Evolutionary conservation across 139 green algal genomes (phyloP), one percentile per base, ranked within the genome.

Genomic region (Tetraselmis striata): DNA sequence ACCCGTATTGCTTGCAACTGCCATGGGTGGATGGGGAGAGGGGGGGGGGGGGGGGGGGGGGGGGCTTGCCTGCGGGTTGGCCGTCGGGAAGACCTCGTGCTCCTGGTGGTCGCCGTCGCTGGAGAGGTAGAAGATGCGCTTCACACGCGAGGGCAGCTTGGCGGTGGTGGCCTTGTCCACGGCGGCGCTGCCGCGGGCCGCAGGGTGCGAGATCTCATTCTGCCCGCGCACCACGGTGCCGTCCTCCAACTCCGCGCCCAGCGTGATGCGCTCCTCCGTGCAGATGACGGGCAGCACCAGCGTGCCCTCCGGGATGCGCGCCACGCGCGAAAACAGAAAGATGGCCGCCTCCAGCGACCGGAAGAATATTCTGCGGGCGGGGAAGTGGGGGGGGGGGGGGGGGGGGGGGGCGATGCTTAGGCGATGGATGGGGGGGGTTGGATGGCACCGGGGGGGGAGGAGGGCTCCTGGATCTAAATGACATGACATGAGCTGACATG

Each of bases 91-190:
- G 45, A 99, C 94, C 92, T 99, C 94, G 75, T 95, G 91, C 86
- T 96, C 92, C 59, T 86, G 77, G 58, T 83, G 59, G 29, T 77
- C 89, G 59, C 94, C 93, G 75, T 97, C 93, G 27, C 78, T 90
- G n/a, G 93, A 93, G 28, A 98, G 87, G 89, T 99, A 99, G 87
- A 98, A 98, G n/a, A 98, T 91, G 28, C 96, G 92, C 30, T 91
- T 90, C 67, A 99, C 92, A 59, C 95, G 90, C 0, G 94, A 92
- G 0, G 92, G 86, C 78, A 99, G 90, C 59, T 67, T 67, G 84
- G 85, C 32, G 59, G 59, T 76, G 75, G 28, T 31, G 0, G 58
- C 74, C 83, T 96, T 97, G 89, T 94, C 87, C 59, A 95, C 92
- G 80, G 32, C 75, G 67, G 75, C 58, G 32, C 27, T 79, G 28